Evolutionary conservation across 306 rosid genomes (phyloP), one percentile per base, ranked within the genome.

Genomic region (Quercus wislizeni): DNA sequence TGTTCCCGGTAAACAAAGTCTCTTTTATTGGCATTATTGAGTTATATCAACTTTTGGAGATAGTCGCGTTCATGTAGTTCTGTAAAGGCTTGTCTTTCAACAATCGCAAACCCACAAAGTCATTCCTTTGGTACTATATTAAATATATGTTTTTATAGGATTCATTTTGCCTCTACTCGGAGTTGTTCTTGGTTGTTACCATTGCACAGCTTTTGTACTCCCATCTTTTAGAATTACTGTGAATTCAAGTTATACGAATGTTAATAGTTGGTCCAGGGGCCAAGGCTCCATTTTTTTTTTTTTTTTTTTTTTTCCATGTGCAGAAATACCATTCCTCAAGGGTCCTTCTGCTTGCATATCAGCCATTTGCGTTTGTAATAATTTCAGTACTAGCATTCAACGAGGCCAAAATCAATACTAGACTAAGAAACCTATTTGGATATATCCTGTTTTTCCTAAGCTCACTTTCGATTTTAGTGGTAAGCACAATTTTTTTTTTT

Each of bases 261-360:
- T 30, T 20, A 31, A 65, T 33, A 17, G 71, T 31, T 65, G 49
- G 2, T 64, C 6, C 12, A 17, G 55, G 31, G 35, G 63, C 52
- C 14, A 59, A 5, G 14, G 31, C 15, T 68, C 11, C 67, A 23
- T 23, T 23, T 23, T 23, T 23, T 23, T 23, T 23, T 23, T 1
- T 59, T 17, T 75, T 73, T 73, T 1, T 59, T 17, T 75, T 73
- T 73, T 11, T 73, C 49, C n/a, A 55, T 74, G 9, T 76, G 82
- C 95, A 92, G 99, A 51, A 76, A 0, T 92, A 94, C 82, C 99
- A 94, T 78, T 82, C 97, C 4, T 43, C 97, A 12, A 87, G 97
- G 65, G 94, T 92, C 18, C 97, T 94, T 5, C 87, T 92, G 41
- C 91, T 94, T 70, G 92, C 89, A 35, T 94, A 92, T 82, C 97